Evolutionary conservation across 208 protist species (phyloP).

Genomic region (Leishmania braziliensis): DNA sequence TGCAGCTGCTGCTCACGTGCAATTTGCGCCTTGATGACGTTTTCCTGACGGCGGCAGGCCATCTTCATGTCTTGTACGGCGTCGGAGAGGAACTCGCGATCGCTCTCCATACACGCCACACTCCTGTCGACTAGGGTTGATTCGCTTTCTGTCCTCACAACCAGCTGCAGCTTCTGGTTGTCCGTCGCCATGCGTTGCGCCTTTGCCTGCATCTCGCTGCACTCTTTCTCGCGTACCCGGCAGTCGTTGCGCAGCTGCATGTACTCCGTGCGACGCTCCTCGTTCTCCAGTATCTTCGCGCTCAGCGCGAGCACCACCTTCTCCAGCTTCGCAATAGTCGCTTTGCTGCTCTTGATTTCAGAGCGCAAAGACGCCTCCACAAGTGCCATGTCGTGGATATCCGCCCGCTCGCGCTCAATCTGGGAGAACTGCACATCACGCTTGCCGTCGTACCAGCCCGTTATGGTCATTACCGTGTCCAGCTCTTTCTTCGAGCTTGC

Average conservation of each 20-base stretch:
- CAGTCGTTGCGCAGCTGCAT: conserved; percentile 77
- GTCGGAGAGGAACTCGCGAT: conserved; percentile 76
- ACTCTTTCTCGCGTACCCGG: conserved; percentile 72
- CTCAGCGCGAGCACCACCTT: conserved; percentile 51
- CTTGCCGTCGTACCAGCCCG: conserved; percentile 72
- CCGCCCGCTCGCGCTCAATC: conserved; percentile 34
- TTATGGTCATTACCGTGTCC: conserved; percentile 52
- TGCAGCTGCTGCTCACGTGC: conserved; percentile 85
- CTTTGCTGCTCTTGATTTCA: conserved; percentile 62
- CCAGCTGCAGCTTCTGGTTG: conserved; percentile 34
- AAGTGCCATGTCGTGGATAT: conserved; percentile 68
- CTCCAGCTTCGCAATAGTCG: conserved; percentile 79
- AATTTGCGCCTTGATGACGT: conserved; percentile 79
- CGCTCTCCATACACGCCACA: conserved; percentile 68
- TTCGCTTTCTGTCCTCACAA: conserved; percentile 48
- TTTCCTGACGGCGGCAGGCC: conserved; percentile 74
- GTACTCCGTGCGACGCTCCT: conserved; percentile 52
- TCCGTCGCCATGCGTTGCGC: conserved; percentile 50
- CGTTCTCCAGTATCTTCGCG: conserved; percentile 37
- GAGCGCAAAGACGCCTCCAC: conserved; percentile 52
- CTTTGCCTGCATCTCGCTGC: conserved; percentile 59
- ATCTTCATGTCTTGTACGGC: conserved; percentile 69
- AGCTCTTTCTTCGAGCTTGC: conserved; percentile 40
- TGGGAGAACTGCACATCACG: conserved; percentile 43
- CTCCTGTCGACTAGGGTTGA: conserved; percentile 54